Evolutionary conservation across 768 basidiomycete species (phyloP), one percentile per base, ranked within the genome.

Genomic region (Neoboletus brunneissimus): DNA sequence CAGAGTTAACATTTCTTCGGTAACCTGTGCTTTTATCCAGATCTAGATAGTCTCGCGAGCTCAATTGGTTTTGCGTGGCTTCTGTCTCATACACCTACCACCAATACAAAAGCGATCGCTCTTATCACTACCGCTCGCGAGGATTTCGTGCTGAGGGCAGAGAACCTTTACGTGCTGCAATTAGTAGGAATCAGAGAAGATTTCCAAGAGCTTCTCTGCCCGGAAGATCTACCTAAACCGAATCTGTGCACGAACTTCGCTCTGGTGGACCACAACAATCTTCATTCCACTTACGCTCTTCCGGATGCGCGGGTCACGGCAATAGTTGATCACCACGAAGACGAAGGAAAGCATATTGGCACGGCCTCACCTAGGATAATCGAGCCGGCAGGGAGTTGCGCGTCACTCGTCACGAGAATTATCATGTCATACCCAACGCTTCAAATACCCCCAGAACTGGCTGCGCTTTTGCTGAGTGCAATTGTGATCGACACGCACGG

Each of bases 241-340:
- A 58, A 59, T 29, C 27, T 44, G 5, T 83, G 81, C 6, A 76
- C 77, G 16, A 77, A 73, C 7, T 91, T 91, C 65, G 89, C 85
- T 0, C 79, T 99, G 18, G 93, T 98, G 43, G 97, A 99, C 71
- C 95, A 98, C 72, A 99, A 98, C 66, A 76, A 77, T 8, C 79
- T 97, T 22, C 73, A 70, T 27, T 63, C 74, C 1, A 64, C 65
- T 37, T 88, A 82, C 67, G 60, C 72, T 2, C 38, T 57, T 3
- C 71, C 77, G 0, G 66, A 70, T 35, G 73, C 77, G 0, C 71
- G 73, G n/a, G 91, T 98, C 11, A 77, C 82, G 0, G 86, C 88
- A 3, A 77, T 98, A 51, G 75, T 98, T 27, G 97, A 99, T 69
- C 96, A 99, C 67, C 94, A 98, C 66, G 85, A 79, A 16, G 96